Conservation (phyloP, 2,329 filamentous ascomycete genomes). For the Cryoendolithus antarcticus region DNA sequence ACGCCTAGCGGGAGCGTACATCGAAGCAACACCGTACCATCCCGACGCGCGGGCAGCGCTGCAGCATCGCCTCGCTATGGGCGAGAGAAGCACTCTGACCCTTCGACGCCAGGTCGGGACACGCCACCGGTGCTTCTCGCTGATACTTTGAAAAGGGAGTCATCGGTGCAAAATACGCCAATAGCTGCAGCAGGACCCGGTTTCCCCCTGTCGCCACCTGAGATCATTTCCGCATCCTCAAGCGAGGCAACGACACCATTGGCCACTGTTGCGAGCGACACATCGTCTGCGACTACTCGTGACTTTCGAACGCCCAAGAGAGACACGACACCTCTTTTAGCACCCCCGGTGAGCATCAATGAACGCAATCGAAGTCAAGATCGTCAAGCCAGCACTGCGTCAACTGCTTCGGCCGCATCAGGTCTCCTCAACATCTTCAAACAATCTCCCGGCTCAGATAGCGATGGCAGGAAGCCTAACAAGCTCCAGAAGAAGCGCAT, state of each 20-base stretch:
- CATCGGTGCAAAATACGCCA: conserved; percentile 21
- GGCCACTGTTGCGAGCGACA: conserved; percentile 18
- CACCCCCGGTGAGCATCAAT: conserved; percentile 12
- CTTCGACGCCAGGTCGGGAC: conserved; percentile 34
- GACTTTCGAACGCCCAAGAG: conserved; percentile 21
- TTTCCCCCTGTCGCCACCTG: conserved; percentile 20
- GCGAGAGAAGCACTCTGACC: conserved; percentile 38
- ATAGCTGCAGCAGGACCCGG: conserved; percentile 18
- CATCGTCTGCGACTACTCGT: conserved; percentile 14
- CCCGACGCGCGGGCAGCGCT: conserved; percentile 58
- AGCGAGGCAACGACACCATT: conserved; percentile 26
- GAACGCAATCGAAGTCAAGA: conserved; percentile 15
- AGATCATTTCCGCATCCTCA: conserved; percentile 27
- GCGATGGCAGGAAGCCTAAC: conserved; percentile 56
- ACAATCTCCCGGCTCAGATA: conserved; percentile 48
- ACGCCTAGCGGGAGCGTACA: conserved; percentile 41
- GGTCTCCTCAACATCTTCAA: conserved; percentile 56
- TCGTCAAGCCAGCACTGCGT: conserved; percentile 9
- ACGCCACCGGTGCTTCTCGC: conserved; percentile 9
- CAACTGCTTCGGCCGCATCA: conserved; percentile 17
- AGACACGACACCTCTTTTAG: conserved; percentile 25
- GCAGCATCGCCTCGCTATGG: conserved; percentile 55
- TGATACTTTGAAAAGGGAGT: conserved; percentile 10
- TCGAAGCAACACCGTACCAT: conserved; percentile 84
- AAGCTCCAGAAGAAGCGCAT: conserved; percentile 85